Conservation (phyloP, 352 stramenopile species). For the Phytophthora macrochlamydospora region DNA sequence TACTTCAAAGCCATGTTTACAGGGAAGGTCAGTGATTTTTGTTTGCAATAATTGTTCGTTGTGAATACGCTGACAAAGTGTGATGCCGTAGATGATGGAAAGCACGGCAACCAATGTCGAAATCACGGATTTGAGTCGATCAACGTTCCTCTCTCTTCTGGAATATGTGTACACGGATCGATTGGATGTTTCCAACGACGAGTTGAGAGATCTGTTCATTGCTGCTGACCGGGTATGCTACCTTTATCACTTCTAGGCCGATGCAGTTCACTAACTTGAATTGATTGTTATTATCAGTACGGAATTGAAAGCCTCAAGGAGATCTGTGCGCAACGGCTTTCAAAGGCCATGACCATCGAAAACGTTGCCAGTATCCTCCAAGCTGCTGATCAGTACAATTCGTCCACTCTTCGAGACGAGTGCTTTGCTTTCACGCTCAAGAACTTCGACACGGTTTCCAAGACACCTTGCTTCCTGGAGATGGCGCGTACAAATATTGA, state of each 20-base stretch:
- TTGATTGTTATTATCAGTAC: constrained; percentile 46
- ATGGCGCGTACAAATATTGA: constrained; percentile 99
- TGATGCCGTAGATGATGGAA: constrained; percentile 84
- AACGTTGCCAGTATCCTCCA: constrained; percentile 97
- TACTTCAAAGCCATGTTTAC: constrained; percentile 94
- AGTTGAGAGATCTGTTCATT: constrained; percentile 95
- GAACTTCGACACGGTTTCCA: constrained; percentile 98
- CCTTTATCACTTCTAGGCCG: background rate
- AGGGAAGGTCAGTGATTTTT: constrained; percentile 44
- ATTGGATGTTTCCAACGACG: constrained; percentile 90
- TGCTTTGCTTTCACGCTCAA: constrained; percentile 97
- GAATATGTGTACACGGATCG: constrained; percentile 97
- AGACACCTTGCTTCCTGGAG: constrained; percentile 97
- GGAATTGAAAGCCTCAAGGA: constrained; percentile 88
- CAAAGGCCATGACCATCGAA: constrained; percentile 94
- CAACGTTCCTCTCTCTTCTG: constrained; percentile 94
- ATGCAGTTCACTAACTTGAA: constrained; percentile 11
- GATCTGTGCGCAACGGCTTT: constrained; percentile 96
- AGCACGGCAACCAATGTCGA: constrained; percentile 88
- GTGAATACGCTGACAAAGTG: no score
- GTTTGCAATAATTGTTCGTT: background rate
- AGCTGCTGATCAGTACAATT: constrained; percentile 95
- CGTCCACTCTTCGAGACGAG: constrained; percentile 92
- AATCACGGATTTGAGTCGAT: constrained; percentile 91
- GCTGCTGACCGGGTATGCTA: constrained; percentile 80